Conservation (phyloP, 2,329 filamentous ascomycete genomes). For the Ophiostoma fasciatum region DNA sequence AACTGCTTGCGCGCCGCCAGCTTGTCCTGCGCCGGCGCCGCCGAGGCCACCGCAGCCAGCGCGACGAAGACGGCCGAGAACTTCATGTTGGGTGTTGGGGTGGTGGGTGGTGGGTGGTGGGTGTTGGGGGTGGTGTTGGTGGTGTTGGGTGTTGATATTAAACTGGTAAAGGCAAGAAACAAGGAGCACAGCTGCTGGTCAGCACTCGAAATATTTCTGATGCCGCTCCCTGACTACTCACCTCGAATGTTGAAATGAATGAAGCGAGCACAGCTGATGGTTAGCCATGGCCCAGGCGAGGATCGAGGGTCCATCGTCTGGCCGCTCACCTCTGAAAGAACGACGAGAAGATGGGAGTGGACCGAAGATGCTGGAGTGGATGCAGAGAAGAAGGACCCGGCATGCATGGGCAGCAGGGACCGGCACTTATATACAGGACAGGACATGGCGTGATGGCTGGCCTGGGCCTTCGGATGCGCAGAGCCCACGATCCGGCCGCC, state of each 20-base stretch:
- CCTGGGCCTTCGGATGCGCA: too few relatives aligned
- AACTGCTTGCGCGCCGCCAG: slow-evolving; percentile 23
- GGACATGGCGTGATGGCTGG: not conserved
- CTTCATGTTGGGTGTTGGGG: slow-evolving; percentile 31
- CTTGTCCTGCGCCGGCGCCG: slow-evolving; percentile 26
- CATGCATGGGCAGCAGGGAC: slow-evolving; percentile 12
- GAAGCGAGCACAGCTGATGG: slow-evolving; percentile 37
- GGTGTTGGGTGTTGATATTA: too few relatives aligned
- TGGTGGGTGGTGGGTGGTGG: too few relatives aligned
- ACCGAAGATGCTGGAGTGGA: slow-evolving; percentile 19
- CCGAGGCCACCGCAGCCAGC: slow-evolving; percentile 28
- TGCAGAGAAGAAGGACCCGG: slow-evolving; percentile 17
- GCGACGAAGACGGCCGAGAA: slow-evolving; percentile 28
- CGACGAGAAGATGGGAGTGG: slow-evolving; percentile 22
- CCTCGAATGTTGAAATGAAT: slow-evolving; percentile 25
- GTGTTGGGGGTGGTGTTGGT: too few relatives aligned
- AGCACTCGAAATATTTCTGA: slow-evolving; percentile 28
- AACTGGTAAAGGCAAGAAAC: slow-evolving; percentile 17
- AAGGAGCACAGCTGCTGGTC: slow-evolving; percentile 28
- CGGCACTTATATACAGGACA: slow-evolving; percentile 24
- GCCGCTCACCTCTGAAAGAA: slow-evolving; percentile 28
- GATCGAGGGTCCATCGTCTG: not conserved
- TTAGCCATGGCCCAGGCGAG: too few relatives aligned
- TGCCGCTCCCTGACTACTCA: too few relatives aligned
- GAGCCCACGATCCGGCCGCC: not conserved